Conservation (phyloP, 331 rosid species). For the Rhamnella rubrinervis region DNA sequence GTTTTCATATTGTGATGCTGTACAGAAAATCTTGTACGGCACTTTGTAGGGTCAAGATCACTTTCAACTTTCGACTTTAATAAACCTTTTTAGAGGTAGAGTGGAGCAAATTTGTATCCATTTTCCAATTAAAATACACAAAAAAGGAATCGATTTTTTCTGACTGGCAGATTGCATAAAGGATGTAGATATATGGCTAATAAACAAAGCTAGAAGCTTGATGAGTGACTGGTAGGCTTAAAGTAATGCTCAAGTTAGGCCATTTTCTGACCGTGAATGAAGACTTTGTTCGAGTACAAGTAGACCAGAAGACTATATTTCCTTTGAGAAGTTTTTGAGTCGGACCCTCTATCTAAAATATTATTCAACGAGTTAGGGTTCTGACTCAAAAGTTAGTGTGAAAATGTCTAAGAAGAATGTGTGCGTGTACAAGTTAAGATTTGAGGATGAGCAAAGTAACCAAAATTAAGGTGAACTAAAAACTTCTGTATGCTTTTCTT, state of each 20-base stretch:
- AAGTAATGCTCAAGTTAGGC: neutral
- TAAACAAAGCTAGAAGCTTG: neutral
- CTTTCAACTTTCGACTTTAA: neutral
- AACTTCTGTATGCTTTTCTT: no score
- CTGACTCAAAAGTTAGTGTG: no score
- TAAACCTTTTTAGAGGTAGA: neutral
- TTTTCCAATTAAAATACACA: neutral
- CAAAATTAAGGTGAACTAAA: no score
- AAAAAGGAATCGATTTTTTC: no score
- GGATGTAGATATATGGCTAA: neutral
- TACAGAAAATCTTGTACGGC: conserved; percentile 7
- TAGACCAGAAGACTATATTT: no score
- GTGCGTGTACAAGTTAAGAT: no score
- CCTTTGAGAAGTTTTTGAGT: no score
- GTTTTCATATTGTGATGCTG: neutral
- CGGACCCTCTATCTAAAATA: no score
- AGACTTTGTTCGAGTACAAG: neutral
- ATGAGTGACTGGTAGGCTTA: neutral
- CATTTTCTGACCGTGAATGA: neutral
- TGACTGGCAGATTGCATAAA: neutral
- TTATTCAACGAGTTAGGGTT: no score
- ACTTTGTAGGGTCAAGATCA: neutral
- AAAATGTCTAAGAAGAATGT: no score
- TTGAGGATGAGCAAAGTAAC: no score
- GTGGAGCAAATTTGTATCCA: neutral